A percentile compares a stretch with the other conserved stretches of the same genome.
phyloP scores from a whole-genome alignment of 345 rosid genomes.

The Citrus unshiu region DNA sequence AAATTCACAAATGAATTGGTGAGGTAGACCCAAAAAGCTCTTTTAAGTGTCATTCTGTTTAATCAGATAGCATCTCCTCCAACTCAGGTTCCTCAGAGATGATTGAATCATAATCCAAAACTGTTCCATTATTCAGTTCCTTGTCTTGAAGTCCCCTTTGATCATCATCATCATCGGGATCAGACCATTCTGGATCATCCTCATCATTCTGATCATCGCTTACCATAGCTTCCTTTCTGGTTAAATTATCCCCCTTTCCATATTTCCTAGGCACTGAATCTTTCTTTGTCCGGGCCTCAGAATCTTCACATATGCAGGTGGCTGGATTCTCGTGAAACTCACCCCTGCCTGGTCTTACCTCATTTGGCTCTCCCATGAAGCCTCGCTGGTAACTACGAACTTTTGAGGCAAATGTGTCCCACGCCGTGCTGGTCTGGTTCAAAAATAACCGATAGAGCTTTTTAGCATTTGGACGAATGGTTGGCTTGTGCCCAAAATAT shows the following conservation, averaged over 20 bases:
- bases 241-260: slow-evolving; percentile 38
- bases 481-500: slow-evolving; percentile 92
- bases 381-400: slow-evolving; percentile 76
- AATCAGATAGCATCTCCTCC: slow-evolving; percentile 85
- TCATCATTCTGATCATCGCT: slow-evolving; percentile 45
- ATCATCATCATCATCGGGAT: slow-evolving; percentile 66
- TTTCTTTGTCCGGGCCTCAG: slow-evolving; percentile 39
- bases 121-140: slow-evolving; percentile 38
- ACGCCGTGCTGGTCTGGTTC: slow-evolving; percentile 60
- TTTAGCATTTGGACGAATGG: slow-evolving; percentile 92
- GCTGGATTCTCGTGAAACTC: slow-evolving; percentile 98
- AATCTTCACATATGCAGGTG: slow-evolving; percentile 77
- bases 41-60: slow-evolving; percentile 6
- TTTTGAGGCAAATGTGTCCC: slow-evolving; percentile 85
- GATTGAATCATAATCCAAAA: slow-evolving; percentile 54
- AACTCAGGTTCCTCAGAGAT: slow-evolving; percentile 71
- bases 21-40: background rate
- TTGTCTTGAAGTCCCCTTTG: slow-evolving; percentile 38
- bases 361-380: slow-evolving; percentile 97
- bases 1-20: background rate
- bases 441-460: slow-evolving; percentile 72
- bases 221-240: slow-evolving; percentile 26
- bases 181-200: slow-evolving; percentile 57
- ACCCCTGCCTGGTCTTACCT: slow-evolving; percentile 91
- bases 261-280: slow-evolving; percentile 38